A percentile compares a stretch with the other conserved stretches of the same genome.
phyloP scores from a whole-genome alignment of 2,329 filamentous ascomycete genomes.

The Botrytis paeoniae region DNA sequence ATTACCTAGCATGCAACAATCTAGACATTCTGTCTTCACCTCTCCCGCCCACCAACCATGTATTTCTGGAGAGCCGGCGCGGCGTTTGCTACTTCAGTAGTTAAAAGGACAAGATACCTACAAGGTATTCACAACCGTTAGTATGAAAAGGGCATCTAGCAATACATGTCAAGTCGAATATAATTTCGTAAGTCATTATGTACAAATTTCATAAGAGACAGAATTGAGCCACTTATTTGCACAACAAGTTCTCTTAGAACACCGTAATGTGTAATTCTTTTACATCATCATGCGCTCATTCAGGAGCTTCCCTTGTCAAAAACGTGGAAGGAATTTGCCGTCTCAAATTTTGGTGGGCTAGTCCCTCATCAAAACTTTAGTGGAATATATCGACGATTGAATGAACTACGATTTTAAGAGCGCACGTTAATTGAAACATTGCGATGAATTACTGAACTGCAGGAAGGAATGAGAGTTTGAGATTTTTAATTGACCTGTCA shows the following conservation, averaged over 20 bases:
- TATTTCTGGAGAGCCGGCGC: background rate
- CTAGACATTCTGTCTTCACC: background rate
- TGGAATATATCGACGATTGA: background rate
- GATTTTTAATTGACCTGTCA: background rate
- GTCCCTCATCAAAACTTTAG: slow-evolving; percentile 1
- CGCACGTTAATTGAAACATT: background rate
- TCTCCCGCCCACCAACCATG: background rate
- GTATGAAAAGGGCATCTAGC: background rate
- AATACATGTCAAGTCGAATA: background rate
- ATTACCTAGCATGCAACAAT: background rate
- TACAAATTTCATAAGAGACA: background rate
- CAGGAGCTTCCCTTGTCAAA: slow-evolving; percentile 1
- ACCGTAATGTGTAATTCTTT: slow-evolving; percentile 1
- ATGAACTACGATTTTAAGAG: background rate
- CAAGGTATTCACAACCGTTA: background rate
- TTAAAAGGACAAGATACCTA: background rate
- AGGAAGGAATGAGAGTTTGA: background rate
- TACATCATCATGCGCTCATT: background rate
- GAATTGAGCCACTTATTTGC: background rate
- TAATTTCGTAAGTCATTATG: background rate
- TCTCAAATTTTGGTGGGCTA: background rate
- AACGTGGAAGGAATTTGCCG: slow-evolving; percentile 8
- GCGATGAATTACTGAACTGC: background rate
- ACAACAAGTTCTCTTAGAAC: background rate
- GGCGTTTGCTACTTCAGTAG: background rate